Evolutionary conservation across 352 stramenopile genomes (phyloP), one percentile per base, ranked within the genome.

Genomic region (Albugo laibachii): DNA sequence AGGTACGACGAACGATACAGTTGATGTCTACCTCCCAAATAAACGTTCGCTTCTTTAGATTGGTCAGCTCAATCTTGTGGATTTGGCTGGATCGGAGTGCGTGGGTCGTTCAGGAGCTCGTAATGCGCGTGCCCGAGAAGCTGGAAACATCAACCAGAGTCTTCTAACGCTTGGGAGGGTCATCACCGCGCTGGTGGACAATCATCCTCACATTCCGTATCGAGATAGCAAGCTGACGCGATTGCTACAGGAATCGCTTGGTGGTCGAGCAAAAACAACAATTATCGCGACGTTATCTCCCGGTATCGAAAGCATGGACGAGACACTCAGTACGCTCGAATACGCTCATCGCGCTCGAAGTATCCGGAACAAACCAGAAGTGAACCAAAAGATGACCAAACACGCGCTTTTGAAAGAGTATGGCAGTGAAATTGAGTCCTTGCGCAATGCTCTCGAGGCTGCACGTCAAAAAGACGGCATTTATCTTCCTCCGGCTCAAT

Each of bases 101-200:
- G 69, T 97, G 11, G 85, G 83, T 6, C 74, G 86, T 16, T 94
- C 77, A 2, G 92, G 88, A 5, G 91, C 86, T 0, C 80, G 83
- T 34, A 87, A 93, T 44, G 73, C 64, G 5, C 63, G 83, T 24
- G 81, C 79, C 5, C 64, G 87, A 5, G 91, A 97, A 54, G 92
- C 89, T 11, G 83, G 88, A 13, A 95, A 87, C 54, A 99, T 99
- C 59, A 99, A 99, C 65, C 83, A 97, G 65, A 97, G 81, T 57
- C 73, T 99, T 46, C 69, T 99, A 11, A 98, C 94, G 20, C 65
- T 99, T 11, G 95, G 95, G 4, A 77, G 94, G 38, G 94, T 98
- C 4, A 98, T 99, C 57, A 97, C 92, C 11, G 88, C 93, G 6
- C 70, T 99, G 1, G 95, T 98, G 21, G 93, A 99, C 42, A 94